These are phyloP conservation scores for Talaromyces thailandensis DNA, from an alignment of 495 filamentous ascomycete genomes.

Conservation along the genomic window DNA sequence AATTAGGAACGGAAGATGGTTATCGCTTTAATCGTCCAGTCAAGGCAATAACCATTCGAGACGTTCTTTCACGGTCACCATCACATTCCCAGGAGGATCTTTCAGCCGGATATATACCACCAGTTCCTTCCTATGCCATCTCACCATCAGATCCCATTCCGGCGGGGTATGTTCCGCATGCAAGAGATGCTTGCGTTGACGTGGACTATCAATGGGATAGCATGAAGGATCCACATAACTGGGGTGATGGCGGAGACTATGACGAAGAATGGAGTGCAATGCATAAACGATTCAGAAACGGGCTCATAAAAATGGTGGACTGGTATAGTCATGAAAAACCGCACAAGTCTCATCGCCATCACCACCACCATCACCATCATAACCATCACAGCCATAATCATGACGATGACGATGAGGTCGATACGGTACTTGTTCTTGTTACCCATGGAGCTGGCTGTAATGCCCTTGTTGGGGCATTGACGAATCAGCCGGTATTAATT, in stretches of 20 bases:
- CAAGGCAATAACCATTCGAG: slow-evolving; percentile 1
- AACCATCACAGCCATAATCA: slow-evolving; percentile 7
- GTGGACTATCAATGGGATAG: slow-evolving; percentile 96
- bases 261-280: slow-evolving; percentile 94
- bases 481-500: slow-evolving; percentile 76
- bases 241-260: slow-evolving; percentile 80
- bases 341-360: neutral
- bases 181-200: slow-evolving; percentile 77
- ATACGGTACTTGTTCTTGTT: slow-evolving; percentile 81
- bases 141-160: slow-evolving; percentile 75
- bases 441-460: slow-evolving; percentile 98
- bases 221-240: slow-evolving; percentile 61
- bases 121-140: slow-evolving; percentile 74
- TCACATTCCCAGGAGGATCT: slow-evolving; percentile 1
- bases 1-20: neutral
- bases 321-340: slow-evolving; percentile 61
- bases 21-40: neutral
- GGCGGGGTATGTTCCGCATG: slow-evolving; percentile 78
- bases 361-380: slow-evolving; percentile 25
- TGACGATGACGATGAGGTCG: slow-evolving; percentile 43
- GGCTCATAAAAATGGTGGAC: slow-evolving; percentile 62
- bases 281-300: slow-evolving; percentile 79
- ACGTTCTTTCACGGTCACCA: slow-evolving; percentile 4
- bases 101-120: slow-evolving; percentile 53
- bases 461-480: slow-evolving; percentile 84